Evolutionary conservation across 1,284 basidiomycete genomes (phyloP), one percentile per base, ranked within the genome.

Genomic region (Tilletia setariae): DNA sequence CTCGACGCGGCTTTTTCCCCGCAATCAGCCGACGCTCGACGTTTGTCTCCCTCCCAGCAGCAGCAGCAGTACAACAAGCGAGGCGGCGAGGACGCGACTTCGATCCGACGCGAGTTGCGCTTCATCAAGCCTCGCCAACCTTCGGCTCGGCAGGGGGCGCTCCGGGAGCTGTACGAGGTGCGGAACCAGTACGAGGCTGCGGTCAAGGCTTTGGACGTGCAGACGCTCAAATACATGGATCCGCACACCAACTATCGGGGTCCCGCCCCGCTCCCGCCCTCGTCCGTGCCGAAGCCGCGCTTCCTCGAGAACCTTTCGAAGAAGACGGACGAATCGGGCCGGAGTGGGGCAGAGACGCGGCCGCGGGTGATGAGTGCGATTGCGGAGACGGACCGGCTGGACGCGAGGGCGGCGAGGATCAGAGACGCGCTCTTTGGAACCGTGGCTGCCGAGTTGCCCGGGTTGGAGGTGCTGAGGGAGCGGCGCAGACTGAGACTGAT

Each of bases 361-460:
- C 28, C 35, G 56, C 28, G 56, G 13, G 30, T 25, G 9, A 61
- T 30, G 3, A 61, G 56, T 40, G 56, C 25, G 56, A 51, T 49
- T n/a, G 47, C 49, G 19, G 21, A 30, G 21, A 32, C 21, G 62
- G 53, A 62, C 42, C 44, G 40, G 1, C 23, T 68, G 19, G 68
- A 69, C 49, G 64, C 66, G 44, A 66, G 79, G 32, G 74, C 74
- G 43, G 76, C 79, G 11, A 69, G 76, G 59, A 74, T 82, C 25
- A 73, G 80, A 30, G 80, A 82, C 61, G 80, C 80, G 62, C 76
- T 82, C 65, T 82, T 81, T 64, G 80, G 80, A 59, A 82, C 80
- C 2, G 70, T 81, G 59, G 77, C 70, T 16, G 79, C 78, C 16
- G 76, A 76, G 51, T 63, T 78, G 63, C 78, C 79, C 16, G 79